phyloP scores from a whole-genome alignment of 352 stramenopile genomes.

The Phytophthora fragariae region DNA sequence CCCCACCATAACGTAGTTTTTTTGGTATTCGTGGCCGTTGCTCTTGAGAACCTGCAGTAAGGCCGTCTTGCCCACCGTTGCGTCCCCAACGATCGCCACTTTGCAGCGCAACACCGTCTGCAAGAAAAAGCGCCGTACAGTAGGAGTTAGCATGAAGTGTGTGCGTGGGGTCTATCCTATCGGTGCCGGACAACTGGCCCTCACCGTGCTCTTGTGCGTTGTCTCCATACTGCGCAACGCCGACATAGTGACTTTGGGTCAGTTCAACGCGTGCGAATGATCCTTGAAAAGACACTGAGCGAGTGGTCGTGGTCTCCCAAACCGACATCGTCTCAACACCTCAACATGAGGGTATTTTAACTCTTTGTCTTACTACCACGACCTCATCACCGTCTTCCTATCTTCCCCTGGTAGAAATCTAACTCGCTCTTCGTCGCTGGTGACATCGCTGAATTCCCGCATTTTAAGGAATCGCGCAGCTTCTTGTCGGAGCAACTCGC shows the following conservation, averaged over 20 bases:
- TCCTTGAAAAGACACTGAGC: constrained; percentile 30
- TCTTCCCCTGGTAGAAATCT: constrained; percentile 28
- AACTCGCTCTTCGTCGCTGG: constrained; percentile 25
- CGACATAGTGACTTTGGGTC: constrained; percentile 54
- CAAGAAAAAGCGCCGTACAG: not conserved
- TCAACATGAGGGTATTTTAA: not conserved
- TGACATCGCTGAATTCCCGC: constrained; percentile 40
- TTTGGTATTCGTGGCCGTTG: constrained; percentile 92
- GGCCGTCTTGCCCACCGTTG: constrained; percentile 91
- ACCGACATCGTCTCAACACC: not conserved
- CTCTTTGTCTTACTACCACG: constrained; percentile 25
- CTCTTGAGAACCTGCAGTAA: constrained; percentile 93
- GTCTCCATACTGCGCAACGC: constrained; percentile 92
- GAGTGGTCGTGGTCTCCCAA: constrained; percentile 17
- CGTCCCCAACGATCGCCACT: constrained; percentile 91
- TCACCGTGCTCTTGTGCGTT: constrained; percentile 88
- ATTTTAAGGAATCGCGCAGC: constrained; percentile 65
- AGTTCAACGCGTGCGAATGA: not conserved
- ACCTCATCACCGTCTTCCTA: constrained; percentile 16
- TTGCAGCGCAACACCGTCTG: constrained; percentile 92
- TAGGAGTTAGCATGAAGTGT: not conserved
- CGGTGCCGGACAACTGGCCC: not conserved
- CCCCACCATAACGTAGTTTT: constrained; percentile 95
- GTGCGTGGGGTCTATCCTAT: not conserved
- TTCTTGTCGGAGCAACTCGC: constrained; percentile 64